These are phyloP conservation scores for Scenedesmus sp. DNA, from an alignment of 163 green algal genomes.

Conservation along the genomic window DNA sequence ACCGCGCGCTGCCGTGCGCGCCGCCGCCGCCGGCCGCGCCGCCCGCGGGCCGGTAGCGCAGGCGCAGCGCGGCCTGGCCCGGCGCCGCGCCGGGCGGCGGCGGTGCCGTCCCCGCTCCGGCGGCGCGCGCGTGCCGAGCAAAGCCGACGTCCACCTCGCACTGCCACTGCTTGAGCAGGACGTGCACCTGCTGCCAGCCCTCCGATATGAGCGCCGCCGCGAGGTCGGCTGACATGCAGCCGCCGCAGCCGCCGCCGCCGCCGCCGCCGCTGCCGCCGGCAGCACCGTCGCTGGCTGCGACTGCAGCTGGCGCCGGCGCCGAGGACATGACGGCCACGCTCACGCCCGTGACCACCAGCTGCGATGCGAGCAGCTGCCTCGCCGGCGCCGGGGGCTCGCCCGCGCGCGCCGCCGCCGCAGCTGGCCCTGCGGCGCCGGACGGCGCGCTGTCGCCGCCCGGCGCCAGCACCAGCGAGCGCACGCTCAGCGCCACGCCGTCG, in stretches of 20 bases:
- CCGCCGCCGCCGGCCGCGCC: too few species aligned
- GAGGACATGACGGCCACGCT: conserved; percentile 13
- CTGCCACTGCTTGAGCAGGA: conserved; percentile 24
- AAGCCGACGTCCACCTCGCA: neutral
- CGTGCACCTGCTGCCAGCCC: conserved; percentile 26
- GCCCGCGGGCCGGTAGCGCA: neutral
- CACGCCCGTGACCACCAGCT: conserved; percentile 12
- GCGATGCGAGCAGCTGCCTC: neutral
- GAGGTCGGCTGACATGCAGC: neutral
- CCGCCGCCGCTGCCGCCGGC: neutral
- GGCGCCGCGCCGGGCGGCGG: too few species aligned
- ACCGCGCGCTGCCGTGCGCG: neutral
- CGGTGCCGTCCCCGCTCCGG: too few species aligned
- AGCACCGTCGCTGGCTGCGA: neutral
- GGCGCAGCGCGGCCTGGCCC: too few species aligned
- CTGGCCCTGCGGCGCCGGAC: too few species aligned
- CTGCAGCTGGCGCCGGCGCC: neutral
- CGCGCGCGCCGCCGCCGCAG: too few species aligned
- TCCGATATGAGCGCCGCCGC: neutral
- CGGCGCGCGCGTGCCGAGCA: too few species aligned
- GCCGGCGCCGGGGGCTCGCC: neutral
- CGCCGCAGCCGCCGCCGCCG: neutral
- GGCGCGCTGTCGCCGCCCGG: neutral
- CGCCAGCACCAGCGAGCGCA: neutral
- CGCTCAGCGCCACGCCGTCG: neutral